Conservation (phyloP, 2,329 filamentous ascomycete genomes). For the Fusarium sp. region DNA sequence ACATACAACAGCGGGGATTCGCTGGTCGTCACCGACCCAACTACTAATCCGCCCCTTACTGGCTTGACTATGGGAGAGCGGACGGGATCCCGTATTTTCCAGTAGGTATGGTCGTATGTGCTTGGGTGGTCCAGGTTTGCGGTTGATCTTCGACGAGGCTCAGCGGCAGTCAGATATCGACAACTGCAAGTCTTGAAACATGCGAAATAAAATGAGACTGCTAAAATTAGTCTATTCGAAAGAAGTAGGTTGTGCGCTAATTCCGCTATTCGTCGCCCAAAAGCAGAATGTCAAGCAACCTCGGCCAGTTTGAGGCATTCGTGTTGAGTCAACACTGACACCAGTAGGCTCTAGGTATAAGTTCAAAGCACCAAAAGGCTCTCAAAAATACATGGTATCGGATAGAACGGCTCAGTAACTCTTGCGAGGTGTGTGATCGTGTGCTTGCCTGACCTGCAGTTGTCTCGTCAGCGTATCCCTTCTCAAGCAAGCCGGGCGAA, state of each 20-base stretch:
- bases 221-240: not conserved
- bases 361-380: not conserved
- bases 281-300: no score
- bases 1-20: not conserved
- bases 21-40: not conserved
- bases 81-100: not conserved
- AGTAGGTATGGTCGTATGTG: not conserved
- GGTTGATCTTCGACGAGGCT: not conserved
- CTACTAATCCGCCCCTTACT: not conserved
- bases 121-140: not conserved
- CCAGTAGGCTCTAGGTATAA: not conserved
- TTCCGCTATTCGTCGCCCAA: no score
- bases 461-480: not conserved
- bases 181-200: not conserved
- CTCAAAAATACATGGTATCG: fast-evolving
- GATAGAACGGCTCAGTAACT: not conserved
- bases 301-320: no score
- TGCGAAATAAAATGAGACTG: not conserved
- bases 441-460: not conserved
- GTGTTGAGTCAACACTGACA: not conserved
- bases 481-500: not conserved
- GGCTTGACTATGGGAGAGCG: not conserved
- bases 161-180: not conserved
- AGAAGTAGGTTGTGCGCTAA: not conserved
- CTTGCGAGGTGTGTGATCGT: fast-evolving